These are phyloP conservation scores for Magnaporthiopsis incrustans DNA, from an alignment of 2,329 filamentous ascomycete species.

Conservation along the genomic window DNA sequence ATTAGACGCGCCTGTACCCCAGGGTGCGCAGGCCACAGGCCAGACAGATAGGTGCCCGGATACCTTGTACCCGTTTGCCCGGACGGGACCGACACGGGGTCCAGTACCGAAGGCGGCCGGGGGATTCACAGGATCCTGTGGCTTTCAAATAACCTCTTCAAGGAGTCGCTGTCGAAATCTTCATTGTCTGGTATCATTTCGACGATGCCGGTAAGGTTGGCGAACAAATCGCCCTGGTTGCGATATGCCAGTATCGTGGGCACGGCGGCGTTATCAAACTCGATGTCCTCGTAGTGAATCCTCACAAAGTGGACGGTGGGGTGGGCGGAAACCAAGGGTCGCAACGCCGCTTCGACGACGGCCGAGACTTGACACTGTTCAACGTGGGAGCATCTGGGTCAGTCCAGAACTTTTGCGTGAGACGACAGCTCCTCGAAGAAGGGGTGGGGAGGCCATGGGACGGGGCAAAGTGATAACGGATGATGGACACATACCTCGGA, in stretches of 20 bases:
- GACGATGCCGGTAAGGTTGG: conserved; percentile 79
- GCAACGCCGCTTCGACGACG: conserved; percentile 70
- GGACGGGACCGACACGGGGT: too few species aligned
- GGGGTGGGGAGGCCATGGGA: too few species aligned
- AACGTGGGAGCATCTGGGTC: background rate
- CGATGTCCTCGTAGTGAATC: conserved; percentile 83
- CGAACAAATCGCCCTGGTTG: conserved; percentile 80
- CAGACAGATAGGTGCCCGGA: too few species aligned
- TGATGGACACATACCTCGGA: conserved; percentile 54
- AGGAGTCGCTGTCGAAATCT: conserved; percentile 44
- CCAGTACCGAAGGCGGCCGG: too few species aligned
- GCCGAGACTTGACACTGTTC: conserved; percentile 67
- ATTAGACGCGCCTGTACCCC: background rate
- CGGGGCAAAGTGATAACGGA: background rate
- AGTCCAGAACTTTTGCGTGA: background rate
- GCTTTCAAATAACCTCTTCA: conserved; percentile 44
- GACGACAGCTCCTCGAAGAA: background rate
- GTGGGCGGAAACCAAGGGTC: conserved; percentile 64
- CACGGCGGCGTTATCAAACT: conserved; percentile 83
- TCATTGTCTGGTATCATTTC: conserved; percentile 73
- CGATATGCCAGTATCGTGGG: conserved; percentile 86
- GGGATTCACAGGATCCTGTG: conserved; percentile 38
- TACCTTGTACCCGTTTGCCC: too few species aligned
- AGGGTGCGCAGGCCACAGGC: background rate
- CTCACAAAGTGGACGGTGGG: conserved; percentile 78